Base-by-base conservation (phyloP, 306 rosid species). In the Calophaca sinica region DNA sequence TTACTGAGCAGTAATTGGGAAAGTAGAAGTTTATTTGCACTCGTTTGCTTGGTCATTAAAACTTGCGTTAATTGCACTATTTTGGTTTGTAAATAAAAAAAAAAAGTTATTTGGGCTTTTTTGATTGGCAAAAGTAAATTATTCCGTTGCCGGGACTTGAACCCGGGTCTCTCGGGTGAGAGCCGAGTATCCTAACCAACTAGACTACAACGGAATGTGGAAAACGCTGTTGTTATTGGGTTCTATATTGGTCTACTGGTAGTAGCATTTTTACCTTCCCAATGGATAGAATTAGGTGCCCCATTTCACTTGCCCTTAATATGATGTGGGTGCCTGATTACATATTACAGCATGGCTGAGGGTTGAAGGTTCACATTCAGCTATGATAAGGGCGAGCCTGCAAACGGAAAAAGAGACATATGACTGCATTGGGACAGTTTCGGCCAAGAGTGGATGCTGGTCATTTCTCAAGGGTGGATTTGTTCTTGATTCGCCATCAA, bases 381-480 rank as follows among this genome's bases (percentile, higher is more conserved):
- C 67, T 67, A 68, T 86, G 73, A 76, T 94, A 72, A 82, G 80
- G 73, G 94, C 96, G 31, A 88, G 84, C 58, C 80, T 94, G 0
- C 70, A 77, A 73, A 77, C 88, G 5, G 90, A 84, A 59, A 65
- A 75, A 7, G 82, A 84, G 2, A 73, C 78, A 6, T 63, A 76
- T 59, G 28, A 64, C 12, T 91, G 97, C 72, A 85, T 94, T 28
- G 98, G 96, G 5, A 87, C 93, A 13, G 94, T 88, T 70, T 80
- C 83, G 14, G 94, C 97, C 26, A 91, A 79, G 79, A n/a, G 7
- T 59, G 91, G 91, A 61, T 94, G 97, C 75, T 94, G 98, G 97
- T 94, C 98, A 44, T 91, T 94, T 68, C 96, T 94, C 28, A 94
- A 94, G 79, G 98, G 98, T 48, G 98, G 98, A n/a, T 94, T 91